Conservation (phyloP, 1,284 basidiomycete genomes). For the Grifola frondosa region DNA sequence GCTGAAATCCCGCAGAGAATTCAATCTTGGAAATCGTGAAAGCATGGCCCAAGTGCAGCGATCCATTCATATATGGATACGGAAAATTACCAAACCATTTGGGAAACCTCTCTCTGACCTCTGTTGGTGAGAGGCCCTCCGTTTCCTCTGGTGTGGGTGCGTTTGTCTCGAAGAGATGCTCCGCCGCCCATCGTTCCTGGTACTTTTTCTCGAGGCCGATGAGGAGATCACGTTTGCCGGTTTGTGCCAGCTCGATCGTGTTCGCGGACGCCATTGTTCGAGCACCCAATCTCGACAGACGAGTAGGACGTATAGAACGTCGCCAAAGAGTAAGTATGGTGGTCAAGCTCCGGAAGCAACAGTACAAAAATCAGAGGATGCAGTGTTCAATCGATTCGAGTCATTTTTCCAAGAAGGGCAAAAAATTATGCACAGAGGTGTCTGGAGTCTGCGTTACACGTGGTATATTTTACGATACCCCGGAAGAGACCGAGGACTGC, state of each 20-base stretch:
- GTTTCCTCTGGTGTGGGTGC: slow-evolving; percentile 73
- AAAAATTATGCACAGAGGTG: background rate
- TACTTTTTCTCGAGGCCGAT: slow-evolving; percentile 82
- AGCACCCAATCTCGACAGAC: slow-evolving; percentile 17
- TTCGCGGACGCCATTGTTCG: slow-evolving; percentile 28
- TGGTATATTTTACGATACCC: no score
- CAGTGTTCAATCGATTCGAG: slow-evolving; percentile 25
- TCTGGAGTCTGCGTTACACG: no score
- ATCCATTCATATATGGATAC: slow-evolving; percentile 98
- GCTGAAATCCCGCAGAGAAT: slow-evolving; percentile 93
- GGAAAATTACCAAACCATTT: slow-evolving; percentile 99
- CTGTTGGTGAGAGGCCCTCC: slow-evolving; percentile 58
- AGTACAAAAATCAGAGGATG: slow-evolving; percentile 12
- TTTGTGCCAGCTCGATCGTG: slow-evolving; percentile 56
- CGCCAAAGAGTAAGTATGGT: slow-evolving; percentile 28
- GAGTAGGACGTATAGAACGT: slow-evolving; percentile 24
- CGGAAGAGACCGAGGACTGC: no score
- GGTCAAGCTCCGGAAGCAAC: slow-evolving; percentile 14
- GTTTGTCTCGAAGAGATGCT: slow-evolving; percentile 80
- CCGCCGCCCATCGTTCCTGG: slow-evolving; percentile 76
- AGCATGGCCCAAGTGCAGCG: slow-evolving; percentile 94
- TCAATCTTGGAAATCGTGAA: slow-evolving; percentile 99
- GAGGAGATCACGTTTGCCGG: slow-evolving; percentile 89
- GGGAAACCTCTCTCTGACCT: slow-evolving; percentile 75
- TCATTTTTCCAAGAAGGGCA: slow-evolving; percentile 11